Conservation (phyloP, 176 grass and related monocot genomes). For the Leersia perrieri region DNA sequence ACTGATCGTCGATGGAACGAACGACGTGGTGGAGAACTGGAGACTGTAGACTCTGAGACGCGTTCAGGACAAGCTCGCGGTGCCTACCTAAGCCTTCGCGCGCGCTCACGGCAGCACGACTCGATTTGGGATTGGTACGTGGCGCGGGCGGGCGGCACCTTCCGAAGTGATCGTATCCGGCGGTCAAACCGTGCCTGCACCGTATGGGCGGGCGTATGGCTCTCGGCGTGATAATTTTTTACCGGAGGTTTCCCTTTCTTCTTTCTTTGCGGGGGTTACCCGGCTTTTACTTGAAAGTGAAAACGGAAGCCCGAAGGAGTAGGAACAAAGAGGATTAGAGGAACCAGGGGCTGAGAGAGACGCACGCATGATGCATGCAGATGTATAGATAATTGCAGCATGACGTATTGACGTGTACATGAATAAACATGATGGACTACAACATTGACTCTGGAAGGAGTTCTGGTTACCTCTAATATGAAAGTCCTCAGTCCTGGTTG, state of each 20-base stretch:
- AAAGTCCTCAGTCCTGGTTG: too few relatives aligned
- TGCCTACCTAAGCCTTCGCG: neutral
- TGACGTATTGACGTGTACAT: neutral
- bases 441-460: neutral
- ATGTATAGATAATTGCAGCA: neutral
- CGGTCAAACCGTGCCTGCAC: neutral
- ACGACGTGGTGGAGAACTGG: neutral
- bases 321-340: neutral
- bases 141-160: too few relatives aligned
- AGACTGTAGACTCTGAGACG: neutral
- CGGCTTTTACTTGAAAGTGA: neutral
- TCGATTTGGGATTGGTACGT: neutral
- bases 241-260: neutral
- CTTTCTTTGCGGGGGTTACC: neutral
- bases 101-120: neutral
- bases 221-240: neutral
- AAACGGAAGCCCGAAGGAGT: neutral
- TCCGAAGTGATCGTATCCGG: too few relatives aligned
- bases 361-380: neutral
- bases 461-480: neutral
- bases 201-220: too few relatives aligned
- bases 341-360: neutral
- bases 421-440: neutral
- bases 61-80: conserved; percentile 13
- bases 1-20: neutral